Base-by-base conservation (phyloP, 345 rosid genomes). In the Ceriops decandra region DNA sequence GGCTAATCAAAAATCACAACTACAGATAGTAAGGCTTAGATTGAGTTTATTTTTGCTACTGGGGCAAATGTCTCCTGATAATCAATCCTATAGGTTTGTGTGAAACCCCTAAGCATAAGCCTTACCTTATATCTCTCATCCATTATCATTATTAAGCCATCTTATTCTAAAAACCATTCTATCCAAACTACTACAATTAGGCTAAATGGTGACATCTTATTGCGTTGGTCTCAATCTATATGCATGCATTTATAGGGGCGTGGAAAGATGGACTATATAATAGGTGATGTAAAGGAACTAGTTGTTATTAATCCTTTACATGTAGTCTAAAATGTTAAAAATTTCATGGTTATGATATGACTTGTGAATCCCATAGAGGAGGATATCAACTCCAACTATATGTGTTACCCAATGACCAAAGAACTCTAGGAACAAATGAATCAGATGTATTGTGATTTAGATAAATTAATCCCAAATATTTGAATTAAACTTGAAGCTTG, bases 271-370 rank as follows among this genome's bases (percentile, higher is more conserved):
- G 58, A 19, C 1, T 60, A 60, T 9, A 46, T 60, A 1, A 19
- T 32, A 3, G 5, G 58, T 0, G 59, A 69, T 20, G 30, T 1
- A 27, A 59, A 47, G 16, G 73, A 30, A 5, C 66, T 20, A 19
- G 2, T 6, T 1, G 11, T 24, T 2, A 11, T 5, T 10, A 11
- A 47, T 47, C 52, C 19, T 5, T 6, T 16, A 2, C 35, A 63
- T 27, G 35, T 53, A 5, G 54, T 19, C 0, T 71, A 52, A 52
- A 54, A 71, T 53, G 62, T 36, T 35, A 54, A 70, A 53, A 70
- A 70, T 52, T 70, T 68, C 24, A 36, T 63, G 68, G 54, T 63
- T 1, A 71, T 64, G 74, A 56, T 62, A 17, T 71, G 62, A 63
- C 27, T 71, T 4, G 63, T 71, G 15, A 71, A 71, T 21, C 53